Percentiles rank a stretch among this genome's conserved stretches.
Conservation (phyloP, 2,329 filamentous ascomycete species). For the Trichoderma simmonsii region DNA sequence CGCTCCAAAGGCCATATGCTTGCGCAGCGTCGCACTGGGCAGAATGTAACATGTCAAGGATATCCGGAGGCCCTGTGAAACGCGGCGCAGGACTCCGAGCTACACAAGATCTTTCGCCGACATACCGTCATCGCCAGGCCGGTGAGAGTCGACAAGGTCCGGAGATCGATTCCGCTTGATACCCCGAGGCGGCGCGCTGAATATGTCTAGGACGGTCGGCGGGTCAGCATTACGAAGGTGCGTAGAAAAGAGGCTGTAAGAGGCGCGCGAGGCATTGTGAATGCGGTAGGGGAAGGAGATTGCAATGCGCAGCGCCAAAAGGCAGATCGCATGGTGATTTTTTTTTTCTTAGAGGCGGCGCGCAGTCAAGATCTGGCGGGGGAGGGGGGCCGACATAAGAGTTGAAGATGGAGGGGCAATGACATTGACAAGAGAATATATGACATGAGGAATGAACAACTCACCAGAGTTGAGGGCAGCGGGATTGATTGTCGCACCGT, state of each 20-base stretch:
- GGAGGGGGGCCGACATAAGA: slow-evolving; percentile 2
- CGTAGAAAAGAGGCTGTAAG: not conserved
- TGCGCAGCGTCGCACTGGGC: slow-evolving; percentile 32
- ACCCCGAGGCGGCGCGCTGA: slow-evolving; percentile 59
- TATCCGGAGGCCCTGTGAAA: slow-evolving; percentile 26
- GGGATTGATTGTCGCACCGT: slow-evolving; percentile 87
- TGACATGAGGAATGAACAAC: slow-evolving; percentile 28
- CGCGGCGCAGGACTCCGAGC: slow-evolving; percentile 35
- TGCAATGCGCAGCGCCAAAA: not conserved
- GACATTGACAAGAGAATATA: not conserved
- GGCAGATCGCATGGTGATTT: not conserved
- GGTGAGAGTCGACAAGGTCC: slow-evolving; percentile 53
- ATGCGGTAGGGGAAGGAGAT: not conserved
- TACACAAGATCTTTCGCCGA: slow-evolving; percentile 39
- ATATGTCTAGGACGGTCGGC: slow-evolving; percentile 41
- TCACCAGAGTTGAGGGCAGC: slow-evolving; percentile 80
- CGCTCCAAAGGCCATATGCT: slow-evolving; percentile 1
- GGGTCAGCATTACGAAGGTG: slow-evolving; percentile 28
- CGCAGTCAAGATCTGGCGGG: not conserved
- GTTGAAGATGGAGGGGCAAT: slow-evolving; percentile 13
- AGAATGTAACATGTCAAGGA: slow-evolving; percentile 30
- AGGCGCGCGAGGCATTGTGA: slow-evolving; percentile 14
- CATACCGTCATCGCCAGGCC: slow-evolving; percentile 71
- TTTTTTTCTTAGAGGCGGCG: not conserved
- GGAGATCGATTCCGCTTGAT: slow-evolving; percentile 79